Evolutionary conservation across 106 monocot species (phyloP), one percentile per base, ranked within the genome.

Genomic region (Agapanthus africanus): DNA sequence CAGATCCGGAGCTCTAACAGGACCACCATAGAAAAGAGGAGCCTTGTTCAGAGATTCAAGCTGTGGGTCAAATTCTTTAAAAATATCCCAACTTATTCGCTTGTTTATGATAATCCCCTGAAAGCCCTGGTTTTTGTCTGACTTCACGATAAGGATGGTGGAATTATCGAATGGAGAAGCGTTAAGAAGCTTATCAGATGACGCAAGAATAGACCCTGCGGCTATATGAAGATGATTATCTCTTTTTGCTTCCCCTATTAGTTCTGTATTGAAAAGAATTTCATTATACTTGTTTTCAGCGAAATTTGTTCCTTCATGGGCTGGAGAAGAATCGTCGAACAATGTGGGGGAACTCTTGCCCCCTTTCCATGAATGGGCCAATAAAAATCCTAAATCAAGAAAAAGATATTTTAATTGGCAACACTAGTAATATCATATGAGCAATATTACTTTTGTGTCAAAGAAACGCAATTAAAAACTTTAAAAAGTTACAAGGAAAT

Each of bases 21-120:
- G 95, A 11, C 95, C 95, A 26, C 95, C 95, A 62, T 87, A 92
- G 54, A 47, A 88, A 27, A 97, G 73, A 42, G 86, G 82, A 37
- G 84, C 75, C 8, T 63, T 28, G 46, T 70, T 92, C 27, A 97
- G 39, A 47, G 79, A 59, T 14, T 78, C 82, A 38, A 84, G 9
- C 14, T 73, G 69, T 51, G 62, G 59, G 39, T 77, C 76, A 36
- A 79, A 40, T 39, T 83, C 67, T 54, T 79, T 69, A 62, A 92
- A 80, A 39, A 79, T 11, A 25, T 81, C 72, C 95, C 95, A 97
- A 13, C 68, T 85, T n/a, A 97, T 70, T 0, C 18, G 81, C 72
- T 84, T 91, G 65, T 97, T 97, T 25, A 84, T 59, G 47, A 97
- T 92, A 62, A 97, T 3, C 38, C 95, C 95, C 41, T 84, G 79